A percentile compares a stretch with the other conserved stretches of the same genome.
Conservation (phyloP, 495 filamentous ascomycete species). For the Hypoxylon crocopeplum region DNA sequence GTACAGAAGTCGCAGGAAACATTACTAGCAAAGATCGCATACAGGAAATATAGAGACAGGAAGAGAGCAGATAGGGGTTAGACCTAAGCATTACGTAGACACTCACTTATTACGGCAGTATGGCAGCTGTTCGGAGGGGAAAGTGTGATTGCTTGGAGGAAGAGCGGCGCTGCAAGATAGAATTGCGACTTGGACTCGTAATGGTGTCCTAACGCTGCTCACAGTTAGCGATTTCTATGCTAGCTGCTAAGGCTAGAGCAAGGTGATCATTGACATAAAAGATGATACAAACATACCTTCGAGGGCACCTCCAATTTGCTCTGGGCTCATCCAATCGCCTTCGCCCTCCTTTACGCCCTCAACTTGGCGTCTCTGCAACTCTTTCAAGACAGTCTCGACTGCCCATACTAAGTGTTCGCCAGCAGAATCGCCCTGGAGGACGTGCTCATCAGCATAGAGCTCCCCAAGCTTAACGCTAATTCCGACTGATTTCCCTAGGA, state of each 20-base stretch:
- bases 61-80: neutral
- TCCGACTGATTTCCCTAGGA: constrained; percentile 74
- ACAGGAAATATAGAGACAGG: neutral
- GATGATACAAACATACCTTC: constrained; percentile 67
- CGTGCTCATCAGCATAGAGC: constrained; percentile 69
- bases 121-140: constrained; percentile 64
- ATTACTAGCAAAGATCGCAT: neutral
- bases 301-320: constrained; percentile 74
- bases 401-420: constrained; percentile 80
- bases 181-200: constrained; percentile 73
- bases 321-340: constrained; percentile 75
- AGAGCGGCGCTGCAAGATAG: constrained; percentile 85
- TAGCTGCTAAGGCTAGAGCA: constrained; percentile 4
- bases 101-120: constrained; percentile 73
- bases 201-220: constrained; percentile 69
- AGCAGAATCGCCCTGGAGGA: constrained; percentile 67
- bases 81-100: neutral
- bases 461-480: constrained; percentile 83
- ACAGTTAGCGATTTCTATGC: constrained; percentile 12
- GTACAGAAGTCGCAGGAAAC: neutral
- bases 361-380: constrained; percentile 68
- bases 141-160: constrained; percentile 78
- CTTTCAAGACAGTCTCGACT: constrained; percentile 79
- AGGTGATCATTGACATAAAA: neutral
- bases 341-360: constrained; percentile 69